Base-by-base conservation (phyloP, 2,329 filamentous ascomycete species). In the Ophiosphaerella narmari region DNA sequence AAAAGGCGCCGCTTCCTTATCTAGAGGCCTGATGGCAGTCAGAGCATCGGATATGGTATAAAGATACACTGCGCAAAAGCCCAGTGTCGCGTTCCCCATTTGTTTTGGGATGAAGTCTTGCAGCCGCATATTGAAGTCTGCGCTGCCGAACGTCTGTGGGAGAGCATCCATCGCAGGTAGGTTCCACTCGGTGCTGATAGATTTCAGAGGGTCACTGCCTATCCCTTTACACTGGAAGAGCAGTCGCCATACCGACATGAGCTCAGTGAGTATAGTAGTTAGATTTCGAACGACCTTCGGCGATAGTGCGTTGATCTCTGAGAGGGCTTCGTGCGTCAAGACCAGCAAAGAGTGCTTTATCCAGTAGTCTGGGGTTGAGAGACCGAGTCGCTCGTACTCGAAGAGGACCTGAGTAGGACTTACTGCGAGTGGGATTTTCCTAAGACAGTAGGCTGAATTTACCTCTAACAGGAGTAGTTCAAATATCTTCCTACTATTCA, bases 211-310 rank as follows among this genome's bases (percentile, higher is more conserved):
- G 7, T 50, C 47, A 14, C 51, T 46, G 5, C 43, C 16, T 23
- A 23, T 18, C 63, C 67, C 48, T 63, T 42, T 61, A 41, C 58
- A 64, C 39, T 71, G 68, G 43, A 72, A 71, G 47, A 71, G 66
- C 14, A 72, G 42, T 16, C 59, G 62, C 69, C 69, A 73, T 7
- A 72, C 46, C 4, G 66, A 66, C 8, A 71, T 33, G 2, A 73
- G 57, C 53, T 73, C 70, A 4, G 40, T 36, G 2, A 70, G 47
- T 34, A 70, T 41, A 4, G 49, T 45, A 21, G 65, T 57, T 11
- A 67, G 29, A 29, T 58, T 48, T 34, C 48, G 47, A 33, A 48
- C 52, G n/a, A 43, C 31, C 8, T 37, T 34, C 13, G 46, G 23
- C 9, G 50, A 39, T 7, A 32, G 26, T 7, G 29, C 40, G 11